Evolutionary conservation across 2,329 filamentous ascomycete genomes (phyloP).

Genomic region (Thermothelomyces thermophilus): DNA sequence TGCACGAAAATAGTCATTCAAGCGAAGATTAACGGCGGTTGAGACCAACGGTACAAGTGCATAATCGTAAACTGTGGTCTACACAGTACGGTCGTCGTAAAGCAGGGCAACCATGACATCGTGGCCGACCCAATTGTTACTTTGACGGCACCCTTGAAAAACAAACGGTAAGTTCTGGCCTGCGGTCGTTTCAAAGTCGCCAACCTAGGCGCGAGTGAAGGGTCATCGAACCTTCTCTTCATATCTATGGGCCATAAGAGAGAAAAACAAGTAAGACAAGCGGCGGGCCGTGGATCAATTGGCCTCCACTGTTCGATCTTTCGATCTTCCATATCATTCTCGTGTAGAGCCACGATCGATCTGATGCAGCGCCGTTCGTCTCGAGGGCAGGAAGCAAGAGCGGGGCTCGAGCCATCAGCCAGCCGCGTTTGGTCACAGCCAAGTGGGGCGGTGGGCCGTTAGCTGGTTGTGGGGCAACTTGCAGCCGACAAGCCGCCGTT

Average conservation of each 20-base stretch:
- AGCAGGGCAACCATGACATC: background rate
- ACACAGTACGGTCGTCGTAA: background rate
- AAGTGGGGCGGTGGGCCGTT: conserved; percentile 1
- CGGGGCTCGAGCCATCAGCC: background rate
- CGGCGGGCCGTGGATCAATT: background rate
- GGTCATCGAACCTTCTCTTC: background rate
- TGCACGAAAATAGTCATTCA: too few species aligned
- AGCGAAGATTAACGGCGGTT: too few species aligned
- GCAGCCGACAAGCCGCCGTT: conserved; percentile 6
- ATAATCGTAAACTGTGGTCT: too few species aligned
- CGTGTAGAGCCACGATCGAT: background rate
- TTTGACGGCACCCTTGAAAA: background rate
- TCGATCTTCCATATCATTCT: background rate
- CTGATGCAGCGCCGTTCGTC: background rate
- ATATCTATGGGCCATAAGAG: background rate
- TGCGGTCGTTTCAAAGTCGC: conserved; percentile 1
- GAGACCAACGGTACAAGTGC: too few species aligned
- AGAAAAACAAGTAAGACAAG: too few species aligned
- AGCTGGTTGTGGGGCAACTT: conserved; percentile 2
- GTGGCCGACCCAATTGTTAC: background rate
- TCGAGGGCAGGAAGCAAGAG: conserved; percentile 2
- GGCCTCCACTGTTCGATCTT: background rate
- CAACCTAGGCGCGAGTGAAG: background rate
- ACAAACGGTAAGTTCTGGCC: background rate
- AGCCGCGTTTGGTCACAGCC: background rate